phyloP scores from a whole-genome alignment of 2,329 filamentous ascomycete species.

The Ophiocordyceps camponoti-saundersi region DNA sequence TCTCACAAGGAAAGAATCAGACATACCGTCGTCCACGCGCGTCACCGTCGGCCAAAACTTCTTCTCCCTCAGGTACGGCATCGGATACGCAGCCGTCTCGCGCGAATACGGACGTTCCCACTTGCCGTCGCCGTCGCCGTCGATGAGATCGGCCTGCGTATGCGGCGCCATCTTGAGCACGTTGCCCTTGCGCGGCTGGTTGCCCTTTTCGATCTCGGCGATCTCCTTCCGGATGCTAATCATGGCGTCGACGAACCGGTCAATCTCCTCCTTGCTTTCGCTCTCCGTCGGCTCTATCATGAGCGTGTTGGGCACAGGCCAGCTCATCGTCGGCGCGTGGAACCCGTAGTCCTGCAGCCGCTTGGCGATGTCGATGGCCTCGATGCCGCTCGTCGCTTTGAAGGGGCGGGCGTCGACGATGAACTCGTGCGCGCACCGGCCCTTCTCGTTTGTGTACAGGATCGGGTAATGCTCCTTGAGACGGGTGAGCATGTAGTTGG shows the following conservation, averaged over 20 bases:
- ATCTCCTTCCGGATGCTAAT: conserved; percentile 81
- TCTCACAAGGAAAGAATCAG: neutral
- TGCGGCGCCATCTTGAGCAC: conserved; percentile 84
- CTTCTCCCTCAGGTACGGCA: conserved; percentile 74
- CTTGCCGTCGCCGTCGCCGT: conserved; percentile 31
- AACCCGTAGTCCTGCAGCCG: conserved; percentile 94
- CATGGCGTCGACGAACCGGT: conserved; percentile 81
- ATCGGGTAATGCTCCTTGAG: conserved; percentile 77
- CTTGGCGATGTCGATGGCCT: conserved; percentile 92
- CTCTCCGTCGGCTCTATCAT: conserved; percentile 98
- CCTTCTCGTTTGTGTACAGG: conserved; percentile 80
- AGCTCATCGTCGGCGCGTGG: conserved; percentile 94
- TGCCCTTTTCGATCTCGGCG: conserved; percentile 62
- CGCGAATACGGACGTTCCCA: conserved; percentile 75
- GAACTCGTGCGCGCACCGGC: conserved; percentile 91
- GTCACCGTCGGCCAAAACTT: conserved; percentile 94
- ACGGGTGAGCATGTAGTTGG: conserved; percentile 86
- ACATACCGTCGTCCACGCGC: conserved; percentile 72
- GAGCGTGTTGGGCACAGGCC: conserved; percentile 84
- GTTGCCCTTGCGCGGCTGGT: conserved; percentile 57
- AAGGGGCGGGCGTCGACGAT: conserved; percentile 82
- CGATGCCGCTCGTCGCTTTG: conserved; percentile 65
- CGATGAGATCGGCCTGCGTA: conserved; percentile 62
- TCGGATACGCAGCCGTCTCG: conserved; percentile 73
- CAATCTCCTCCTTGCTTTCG: conserved; percentile 80